A percentile compares a stretch with the other conserved stretches of the same genome.
phyloP scores from a whole-genome alignment of 805 yeast genomes.

The Candida ortonii region DNA sequence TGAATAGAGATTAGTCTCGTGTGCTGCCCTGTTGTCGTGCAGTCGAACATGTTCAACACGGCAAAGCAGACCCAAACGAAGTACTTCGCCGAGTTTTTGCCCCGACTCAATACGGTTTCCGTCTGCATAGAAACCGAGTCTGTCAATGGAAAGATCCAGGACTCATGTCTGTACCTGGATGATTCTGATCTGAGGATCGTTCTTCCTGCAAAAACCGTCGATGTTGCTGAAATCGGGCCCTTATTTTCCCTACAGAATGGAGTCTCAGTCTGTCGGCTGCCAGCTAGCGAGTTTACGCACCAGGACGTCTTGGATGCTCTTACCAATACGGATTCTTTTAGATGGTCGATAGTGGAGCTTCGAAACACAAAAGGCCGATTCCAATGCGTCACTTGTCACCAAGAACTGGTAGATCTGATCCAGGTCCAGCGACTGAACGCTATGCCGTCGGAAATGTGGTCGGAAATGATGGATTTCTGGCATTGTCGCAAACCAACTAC shows the following conservation, averaged over 20 bases:
- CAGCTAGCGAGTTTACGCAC: neutral
- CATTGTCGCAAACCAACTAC: constrained; percentile 81
- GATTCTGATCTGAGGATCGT: too few species aligned
- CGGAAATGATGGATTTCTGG: constrained; percentile 96
- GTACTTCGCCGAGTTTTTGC: constrained; percentile 24
- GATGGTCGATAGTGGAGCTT: constrained; percentile 26
- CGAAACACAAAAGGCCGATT: constrained; percentile 1
- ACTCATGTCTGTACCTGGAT: constrained; percentile 1
- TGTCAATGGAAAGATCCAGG: too few species aligned
- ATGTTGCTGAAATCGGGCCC: too few species aligned
- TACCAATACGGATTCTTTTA: constrained; percentile 20
- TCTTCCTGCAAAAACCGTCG: too few species aligned
- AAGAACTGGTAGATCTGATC: constrained; percentile 30
- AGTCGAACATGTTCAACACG: neutral
- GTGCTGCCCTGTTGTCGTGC: too few species aligned
- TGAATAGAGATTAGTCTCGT: too few species aligned
- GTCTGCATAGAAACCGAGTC: too few species aligned
- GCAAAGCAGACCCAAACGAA: constrained; percentile 1
- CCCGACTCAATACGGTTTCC: constrained; percentile 22
- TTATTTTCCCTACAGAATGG: too few species aligned
- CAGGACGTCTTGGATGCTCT: constrained; percentile 16
- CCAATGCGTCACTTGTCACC: constrained; percentile 19
- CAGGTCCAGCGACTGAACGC: constrained; percentile 41
- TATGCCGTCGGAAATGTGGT: constrained; percentile 92
- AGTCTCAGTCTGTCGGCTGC: too few species aligned